Base-by-base conservation (phyloP, 208 protist species). In the Leishmania tarentolae region DNA sequence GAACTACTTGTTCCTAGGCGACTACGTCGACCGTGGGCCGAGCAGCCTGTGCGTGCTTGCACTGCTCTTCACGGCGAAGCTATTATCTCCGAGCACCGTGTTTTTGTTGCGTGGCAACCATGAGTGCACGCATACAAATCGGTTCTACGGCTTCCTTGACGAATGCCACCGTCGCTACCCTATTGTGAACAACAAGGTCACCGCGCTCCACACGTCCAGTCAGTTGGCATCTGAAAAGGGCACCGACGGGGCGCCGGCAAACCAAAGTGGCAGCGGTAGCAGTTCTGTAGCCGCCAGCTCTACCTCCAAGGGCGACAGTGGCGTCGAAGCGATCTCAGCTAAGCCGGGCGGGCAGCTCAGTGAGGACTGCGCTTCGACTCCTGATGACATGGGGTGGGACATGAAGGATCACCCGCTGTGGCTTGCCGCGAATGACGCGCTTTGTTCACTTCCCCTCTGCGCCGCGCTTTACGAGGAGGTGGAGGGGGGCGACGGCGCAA, bases 101-200 rank as follows among this genome's bases (percentile, higher is more conserved):
- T 99, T 99, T 83, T 91, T 99, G 40, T 89, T 99, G 7, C 93
- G 99, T 53, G 99, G 99, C 52, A 99, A 99, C 90, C 99, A 99
- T 88, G 99, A 99, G 91, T 99, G 97, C 87, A 88, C 95, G 11
- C 97, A 96, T 31, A 99, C 99, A 75, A 99, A 99, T 84, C 88
- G 98, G 71, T 98, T 99, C 82, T 99, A 99, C 88, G 99, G 99
- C 63, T 99, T 99, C 88, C 99, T 99, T 72, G 98, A 99, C 69
- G 99, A 99, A 89, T 99, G 98, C 87, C 84, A 95, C 75, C 76
- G 88, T 46, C 94, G 97, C 79, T 99, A 94, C 80, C 94, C 94
- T 21, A 65, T 95, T 21, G 78, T 87, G 28, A 85, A 91, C 65
- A 81, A 83, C 44, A 83, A 83, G 71, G 83, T 93, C 31, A 93